These are phyloP conservation scores for Rugonectria rugulosa DNA, from an alignment of 2,329 filamentous ascomycete species.

Conservation along the genomic window DNA sequence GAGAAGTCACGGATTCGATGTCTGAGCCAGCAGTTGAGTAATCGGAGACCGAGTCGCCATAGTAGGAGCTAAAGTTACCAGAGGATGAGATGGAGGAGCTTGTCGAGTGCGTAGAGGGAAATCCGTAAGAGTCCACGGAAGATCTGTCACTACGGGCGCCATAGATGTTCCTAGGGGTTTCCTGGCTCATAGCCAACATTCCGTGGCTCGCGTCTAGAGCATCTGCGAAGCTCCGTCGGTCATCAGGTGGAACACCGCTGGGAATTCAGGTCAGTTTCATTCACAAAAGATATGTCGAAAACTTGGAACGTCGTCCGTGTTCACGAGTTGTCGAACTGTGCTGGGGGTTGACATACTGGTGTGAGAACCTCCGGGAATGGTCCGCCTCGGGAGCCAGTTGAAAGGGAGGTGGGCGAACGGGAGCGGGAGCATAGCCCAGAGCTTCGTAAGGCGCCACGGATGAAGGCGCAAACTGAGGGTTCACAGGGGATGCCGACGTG, in stretches of 20 bases:
- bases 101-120: constrained; percentile 82
- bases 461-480: constrained; percentile 67
- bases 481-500: constrained; percentile 71
- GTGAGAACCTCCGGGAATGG: constrained; percentile 74
- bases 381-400: constrained; percentile 65
- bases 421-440: constrained; percentile 75
- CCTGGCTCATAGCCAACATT: constrained; percentile 96
- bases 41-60: constrained; percentile 87
- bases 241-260: constrained; percentile 55
- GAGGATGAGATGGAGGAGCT: constrained; percentile 91
- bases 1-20: constrained; percentile 79
- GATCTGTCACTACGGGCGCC: constrained; percentile 72
- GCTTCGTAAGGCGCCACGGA: constrained; percentile 77
- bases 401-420: constrained; percentile 64
- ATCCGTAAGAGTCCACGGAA: constrained; percentile 88
- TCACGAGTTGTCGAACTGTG: neutral
- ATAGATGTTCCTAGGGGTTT: constrained; percentile 91
- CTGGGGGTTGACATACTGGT: constrained; percentile 73
- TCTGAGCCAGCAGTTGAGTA: constrained; percentile 92
- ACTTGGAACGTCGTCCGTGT: too few relatives aligned
- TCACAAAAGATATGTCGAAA: neutral
- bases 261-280: neutral
- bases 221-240: constrained; percentile 80
- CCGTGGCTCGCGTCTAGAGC: constrained; percentile 91
- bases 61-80: constrained; percentile 83